Evolutionary conservation across 2,329 filamentous ascomycete species (phyloP), one percentile per base, ranked within the genome.

Genomic region (Sarocladiaceae sp.): DNA sequence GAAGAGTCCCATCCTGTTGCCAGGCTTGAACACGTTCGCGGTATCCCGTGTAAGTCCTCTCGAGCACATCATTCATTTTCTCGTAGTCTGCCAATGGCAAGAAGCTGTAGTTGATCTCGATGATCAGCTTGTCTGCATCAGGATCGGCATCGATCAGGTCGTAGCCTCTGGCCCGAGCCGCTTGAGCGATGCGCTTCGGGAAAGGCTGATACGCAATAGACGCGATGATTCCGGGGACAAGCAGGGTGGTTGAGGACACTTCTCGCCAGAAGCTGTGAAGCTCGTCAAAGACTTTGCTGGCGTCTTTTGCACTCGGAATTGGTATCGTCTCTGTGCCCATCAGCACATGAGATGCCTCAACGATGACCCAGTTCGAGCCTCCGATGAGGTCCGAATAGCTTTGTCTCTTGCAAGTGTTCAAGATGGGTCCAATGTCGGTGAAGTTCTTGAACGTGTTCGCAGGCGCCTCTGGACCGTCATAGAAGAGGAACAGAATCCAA

Each of bases 401-500:
- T 50, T 68, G 73, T 3, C 65, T 70, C 55, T 73, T 70, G 47
- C 61, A 63, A 6, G 62, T 73, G 51, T 76, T 72, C 32, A 67
- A 53, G 1, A 60, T 48, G 2, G 69, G 69, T 4, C 35, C 29
- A 6, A 45, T 34, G 19, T 45, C 31, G 33, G 48, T 48, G 43
- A 53, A 83, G 46, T 72, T 70, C 46, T 70, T 65, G 47, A 84
- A 83, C 2, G 75, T 67, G 4, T 64, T 71, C 1, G 62, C 53
- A 1, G 79, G 78, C 1, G 70, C 70, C 42, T 61, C 58, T 0
- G 70, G 67, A 1, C 74, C 80, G 56, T 83, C 75, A 56, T 82
- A 83, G 62, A 80, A 82, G 27, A 79, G 55, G 58, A 82, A 82
- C 47, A 83, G 58, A 46, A 78, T 67, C 74, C 76, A 81, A 16